Evolutionary conservation across 805 yeast species (phyloP), one percentile per base, ranked within the genome.

Genomic region (Cyberlindnera saturnus): DNA sequence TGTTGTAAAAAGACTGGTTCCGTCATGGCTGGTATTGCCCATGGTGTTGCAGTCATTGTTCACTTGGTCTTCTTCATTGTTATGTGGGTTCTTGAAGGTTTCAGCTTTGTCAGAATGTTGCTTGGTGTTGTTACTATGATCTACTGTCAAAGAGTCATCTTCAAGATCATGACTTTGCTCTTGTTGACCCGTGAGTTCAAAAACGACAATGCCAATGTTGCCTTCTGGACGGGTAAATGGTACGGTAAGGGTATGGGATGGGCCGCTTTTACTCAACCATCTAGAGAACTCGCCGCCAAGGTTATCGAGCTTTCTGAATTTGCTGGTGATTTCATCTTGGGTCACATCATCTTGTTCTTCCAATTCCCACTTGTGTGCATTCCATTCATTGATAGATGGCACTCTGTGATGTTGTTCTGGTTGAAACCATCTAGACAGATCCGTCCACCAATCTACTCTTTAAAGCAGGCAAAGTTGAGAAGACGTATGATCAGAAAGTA

Each of bases 171-270:
- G 74, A 86, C 96, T 10, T 71, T 83, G 41, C 66, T 79, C 53
- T 70, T 82, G 66, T 73, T 95, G 62, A 87, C 97, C 41, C 82
- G 99, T 74, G 99, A 93, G 71, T 89, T 89, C 75, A 88, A 88
- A 81, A 86, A 86, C 58, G 97, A 91, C 69, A 87, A 82, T 62
- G 74, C 98, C 32, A 93, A 93, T 72, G 85, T 95, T 56, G 98
- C 99, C 26, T 93, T 95, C 95, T 93, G 99, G 99, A 86, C 96
- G 45, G 99, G 99, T 76, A 90, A 89, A 69, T 93, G 99, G 99
- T 89, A 90, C 66, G 93, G 95, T 46, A 74, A 86, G 47, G 93
- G 96, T 61, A 70, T 91, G 67, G 99, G 98, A 47, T 81, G 82
- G 79, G 80, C 83, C 77, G 96, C 97, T 17, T 78, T 86, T 75